A percentile compares a stretch with the other conserved stretches of the same genome.
phyloP scores from a whole-genome alignment of 306 rosid genomes.

The Fragaria nilgerrensis region DNA sequence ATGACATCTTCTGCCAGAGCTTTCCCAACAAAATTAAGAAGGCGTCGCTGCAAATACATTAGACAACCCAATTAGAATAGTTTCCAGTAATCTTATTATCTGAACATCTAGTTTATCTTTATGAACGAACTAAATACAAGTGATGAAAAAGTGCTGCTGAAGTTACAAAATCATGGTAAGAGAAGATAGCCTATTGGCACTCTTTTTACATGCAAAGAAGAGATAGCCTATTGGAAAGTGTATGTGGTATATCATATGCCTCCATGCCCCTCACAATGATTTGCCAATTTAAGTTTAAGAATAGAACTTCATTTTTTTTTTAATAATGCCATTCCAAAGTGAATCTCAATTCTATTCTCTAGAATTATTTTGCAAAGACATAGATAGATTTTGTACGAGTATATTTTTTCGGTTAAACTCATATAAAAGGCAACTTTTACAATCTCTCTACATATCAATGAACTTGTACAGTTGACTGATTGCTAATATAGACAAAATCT shows the following conservation, averaged over 20 bases:
- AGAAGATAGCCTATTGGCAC: not conserved
- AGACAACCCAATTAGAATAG: slow-evolving; percentile 14
- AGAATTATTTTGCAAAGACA: not conserved
- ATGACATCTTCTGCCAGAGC: slow-evolving; percentile 45
- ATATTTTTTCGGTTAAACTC: not conserved
- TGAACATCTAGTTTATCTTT: not conserved
- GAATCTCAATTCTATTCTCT: not conserved
- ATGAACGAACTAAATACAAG: not conserved
- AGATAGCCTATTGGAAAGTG: not conserved
- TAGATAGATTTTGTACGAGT: not conserved
- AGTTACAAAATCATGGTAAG: not conserved
- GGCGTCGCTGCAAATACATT: slow-evolving; percentile 41
- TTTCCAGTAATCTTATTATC: not conserved
- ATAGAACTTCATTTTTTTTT: not conserved
- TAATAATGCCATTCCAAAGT: not conserved
- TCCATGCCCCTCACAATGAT: not conserved
- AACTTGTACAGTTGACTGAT: not conserved
- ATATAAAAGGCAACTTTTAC: not conserved
- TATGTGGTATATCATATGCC: not conserved
- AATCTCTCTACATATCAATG: not conserved
- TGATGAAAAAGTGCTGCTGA: not conserved
- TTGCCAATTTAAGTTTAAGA: not conserved
- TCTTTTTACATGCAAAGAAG: not conserved
- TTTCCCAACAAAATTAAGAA: slow-evolving; percentile 45
- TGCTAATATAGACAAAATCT: not conserved